phyloP scores from a whole-genome alignment of 192 early-diverging fungal genomes.

The Coemansia sp. region DNA sequence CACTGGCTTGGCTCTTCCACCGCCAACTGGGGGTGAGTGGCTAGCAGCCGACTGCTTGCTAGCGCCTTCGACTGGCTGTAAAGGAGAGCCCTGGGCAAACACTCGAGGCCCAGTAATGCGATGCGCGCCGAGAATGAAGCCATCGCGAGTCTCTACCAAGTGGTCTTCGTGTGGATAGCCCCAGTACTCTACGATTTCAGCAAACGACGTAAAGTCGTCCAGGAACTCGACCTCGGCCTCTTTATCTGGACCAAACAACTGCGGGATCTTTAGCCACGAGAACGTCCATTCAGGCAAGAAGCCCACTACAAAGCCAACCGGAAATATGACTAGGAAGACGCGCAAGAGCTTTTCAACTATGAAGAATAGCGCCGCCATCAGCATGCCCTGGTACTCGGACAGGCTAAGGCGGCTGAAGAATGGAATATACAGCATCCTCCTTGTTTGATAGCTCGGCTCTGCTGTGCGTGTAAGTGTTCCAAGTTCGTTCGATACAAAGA shows the following conservation, averaged over 20 bases:
- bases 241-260: slow-evolving; percentile 28
- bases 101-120: slow-evolving; percentile 61
- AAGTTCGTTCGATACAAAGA: not conserved
- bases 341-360: slow-evolving; percentile 69
- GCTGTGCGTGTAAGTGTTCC: not conserved
- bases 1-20: slow-evolving; percentile 63
- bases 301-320: slow-evolving; percentile 56
- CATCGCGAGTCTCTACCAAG: slow-evolving; percentile 78
- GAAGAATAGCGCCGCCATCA: slow-evolving; percentile 63
- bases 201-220: slow-evolving; percentile 54
- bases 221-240: slow-evolving; percentile 40
- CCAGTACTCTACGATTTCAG: slow-evolving; percentile 59
- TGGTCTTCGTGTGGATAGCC: slow-evolving; percentile 83
- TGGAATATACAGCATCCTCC: slow-evolving; percentile 57
- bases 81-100: slow-evolving; percentile 17
- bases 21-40: not conserved
- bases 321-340: slow-evolving; percentile 64
- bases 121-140: slow-evolving; percentile 81
- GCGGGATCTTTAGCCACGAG: slow-evolving; percentile 32
- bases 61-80: not conserved
- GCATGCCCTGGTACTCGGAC: slow-evolving; percentile 61
- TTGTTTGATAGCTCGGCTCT: not conserved
- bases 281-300: slow-evolving; percentile 40
- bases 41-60: not conserved
- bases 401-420: slow-evolving; percentile 61